A percentile compares a stretch with the other conserved stretches of the same genome.
Evolutionary conservation across 495 filamentous ascomycete species (phyloP).

Genomic region (Filosporella fistucella): DNA sequence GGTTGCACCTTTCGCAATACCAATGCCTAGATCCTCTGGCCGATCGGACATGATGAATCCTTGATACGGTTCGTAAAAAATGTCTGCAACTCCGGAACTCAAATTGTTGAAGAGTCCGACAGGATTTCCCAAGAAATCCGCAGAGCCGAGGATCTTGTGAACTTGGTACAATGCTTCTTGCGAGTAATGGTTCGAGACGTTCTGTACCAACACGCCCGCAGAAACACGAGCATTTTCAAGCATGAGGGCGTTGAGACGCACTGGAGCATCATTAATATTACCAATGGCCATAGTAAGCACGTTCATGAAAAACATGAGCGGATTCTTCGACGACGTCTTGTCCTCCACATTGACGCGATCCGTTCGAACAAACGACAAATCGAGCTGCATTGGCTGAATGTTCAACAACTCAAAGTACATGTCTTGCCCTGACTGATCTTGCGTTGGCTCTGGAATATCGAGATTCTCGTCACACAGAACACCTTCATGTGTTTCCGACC

Average conservation of each 20-base stretch:
- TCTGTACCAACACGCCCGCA: conserved; percentile 72
- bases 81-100: conserved; percentile 92
- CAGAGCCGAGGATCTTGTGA: conserved; percentile 92
- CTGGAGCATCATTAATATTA: conserved; percentile 95
- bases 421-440: conserved; percentile 78
- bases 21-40: conserved; percentile 88
- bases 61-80: conserved; percentile 99
- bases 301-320: conserved; percentile 97
- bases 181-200: conserved; percentile 88
- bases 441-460: conserved; percentile 87
- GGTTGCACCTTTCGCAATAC: conserved; percentile 92
- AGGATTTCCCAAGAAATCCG: conserved; percentile 97
- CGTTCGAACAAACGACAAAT: conserved; percentile 94
- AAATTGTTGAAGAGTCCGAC: conserved; percentile 98
- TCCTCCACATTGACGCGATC: conserved; percentile 96
- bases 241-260: conserved; percentile 88
- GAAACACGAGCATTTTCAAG: conserved; percentile 94
- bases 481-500: conserved; percentile 75
- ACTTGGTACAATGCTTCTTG: conserved; percentile 94
- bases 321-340: conserved; percentile 81
- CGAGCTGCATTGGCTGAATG: conserved; percentile 95
- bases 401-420: conserved; percentile 97
- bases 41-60: conserved; percentile 93
- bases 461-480: conserved; percentile 84
- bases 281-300: conserved; percentile 98